phyloP scores from a whole-genome alignment of 1,139 yeast genomes.

The Yamadazyma membranifaciens region DNA sequence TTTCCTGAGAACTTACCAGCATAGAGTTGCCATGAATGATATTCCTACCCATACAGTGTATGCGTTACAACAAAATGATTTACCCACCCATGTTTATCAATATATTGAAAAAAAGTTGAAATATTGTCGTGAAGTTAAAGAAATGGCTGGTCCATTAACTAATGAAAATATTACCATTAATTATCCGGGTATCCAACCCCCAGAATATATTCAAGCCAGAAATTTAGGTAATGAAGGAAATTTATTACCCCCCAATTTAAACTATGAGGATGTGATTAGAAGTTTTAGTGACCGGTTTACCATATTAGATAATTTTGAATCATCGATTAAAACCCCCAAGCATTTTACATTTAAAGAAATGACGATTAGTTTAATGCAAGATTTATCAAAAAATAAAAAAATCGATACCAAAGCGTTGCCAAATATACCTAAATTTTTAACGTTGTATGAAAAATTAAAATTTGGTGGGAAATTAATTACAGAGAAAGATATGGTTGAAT shows the following conservation, averaged over 20 bases:
- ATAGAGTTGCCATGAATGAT: constrained; percentile 61
- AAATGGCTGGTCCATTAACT: constrained; percentile 51
- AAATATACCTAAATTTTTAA: constrained; percentile 36
- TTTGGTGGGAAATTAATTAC: constrained; percentile 64
- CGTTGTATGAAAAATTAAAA: constrained; percentile 66
- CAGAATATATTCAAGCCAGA: constrained; percentile 34
- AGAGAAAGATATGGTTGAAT: constrained; percentile 58
- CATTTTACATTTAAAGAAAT: constrained; percentile 49
- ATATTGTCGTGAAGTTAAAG: constrained; percentile 46
- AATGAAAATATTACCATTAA: constrained; percentile 39
- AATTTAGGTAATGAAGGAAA: constrained; percentile 29
- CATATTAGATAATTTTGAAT: constrained; percentile 40
- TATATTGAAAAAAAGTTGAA: constrained; percentile 36
- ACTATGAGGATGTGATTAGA: constrained; percentile 63
- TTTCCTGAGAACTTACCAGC: constrained; percentile 54
- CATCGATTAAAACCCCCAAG: constrained; percentile 35
- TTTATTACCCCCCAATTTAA: constrained; percentile 54
- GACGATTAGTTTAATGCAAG: constrained; percentile 22
- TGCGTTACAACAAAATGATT: constrained; percentile 66
- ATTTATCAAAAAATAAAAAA: constrained; percentile 12
- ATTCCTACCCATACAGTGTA: constrained; percentile 67
- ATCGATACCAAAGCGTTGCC: constrained; percentile 13
- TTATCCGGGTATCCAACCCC: constrained; percentile 65
- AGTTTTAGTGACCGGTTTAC: constrained; percentile 54
- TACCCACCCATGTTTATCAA: constrained; percentile 49